Evolutionary conservation across 75 land plant species (phyloP).

Genomic region (Pinus tabuliformis): DNA sequence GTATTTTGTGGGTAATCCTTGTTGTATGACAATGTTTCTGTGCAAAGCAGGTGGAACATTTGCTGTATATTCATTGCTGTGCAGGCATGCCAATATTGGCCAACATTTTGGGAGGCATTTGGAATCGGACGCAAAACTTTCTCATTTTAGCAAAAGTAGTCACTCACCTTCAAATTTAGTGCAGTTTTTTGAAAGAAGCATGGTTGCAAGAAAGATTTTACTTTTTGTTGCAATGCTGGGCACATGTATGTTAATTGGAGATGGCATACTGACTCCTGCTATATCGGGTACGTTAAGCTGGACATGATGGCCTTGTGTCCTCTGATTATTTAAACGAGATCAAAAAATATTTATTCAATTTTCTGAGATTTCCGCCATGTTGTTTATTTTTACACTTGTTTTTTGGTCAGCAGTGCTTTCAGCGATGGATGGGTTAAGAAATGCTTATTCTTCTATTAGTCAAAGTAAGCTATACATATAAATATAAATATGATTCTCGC

Average conservation of each 20-base stretch:
- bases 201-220: conserved; percentile 36
- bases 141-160: too few species aligned
- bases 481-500: not conserved
- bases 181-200: conserved; percentile 32
- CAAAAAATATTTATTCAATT: not conserved
- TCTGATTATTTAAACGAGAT: not conserved
- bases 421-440: conserved; percentile 59
- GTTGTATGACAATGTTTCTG: too few species aligned
- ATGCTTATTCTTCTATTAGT: conserved; percentile 35
- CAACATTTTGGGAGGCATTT: too few species aligned
- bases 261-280: conserved; percentile 82
- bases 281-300: conserved; percentile 55
- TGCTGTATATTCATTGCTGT: too few species aligned
- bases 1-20: too few species aligned
- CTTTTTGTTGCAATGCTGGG: conserved; percentile 64
- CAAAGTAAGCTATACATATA: conserved; percentile 33
- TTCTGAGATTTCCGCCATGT: not conserved
- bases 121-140: too few species aligned
- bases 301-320: not conserved
- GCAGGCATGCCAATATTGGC: too few species aligned
- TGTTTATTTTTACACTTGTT: not conserved
- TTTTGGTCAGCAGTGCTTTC: conserved; percentile 44
- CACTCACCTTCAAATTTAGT: too few species aligned
- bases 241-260: conserved; percentile 84
- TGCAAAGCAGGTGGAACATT: too few species aligned